A percentile compares a stretch with the other conserved stretches of the same genome.
These are phyloP conservation scores for Mycosarcoma mackinlayi DNA, from an alignment of 1,284 basidiomycete species.

Conservation along the genomic window DNA sequence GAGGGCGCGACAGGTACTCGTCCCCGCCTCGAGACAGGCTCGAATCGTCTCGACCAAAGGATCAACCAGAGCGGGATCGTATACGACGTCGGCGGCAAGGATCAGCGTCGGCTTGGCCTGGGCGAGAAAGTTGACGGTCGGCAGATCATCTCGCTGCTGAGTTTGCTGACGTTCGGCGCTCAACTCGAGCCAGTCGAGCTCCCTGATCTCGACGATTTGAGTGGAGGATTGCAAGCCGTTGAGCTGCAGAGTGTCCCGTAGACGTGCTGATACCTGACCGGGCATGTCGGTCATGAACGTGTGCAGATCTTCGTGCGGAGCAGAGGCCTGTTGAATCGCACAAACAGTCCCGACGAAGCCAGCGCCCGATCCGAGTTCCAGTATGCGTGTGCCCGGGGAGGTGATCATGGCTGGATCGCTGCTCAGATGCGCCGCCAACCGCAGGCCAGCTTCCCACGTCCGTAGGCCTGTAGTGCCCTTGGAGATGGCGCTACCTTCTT, in stretches of 20 bases:
- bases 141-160: slow-evolving; percentile 39
- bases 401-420: slow-evolving; percentile 22
- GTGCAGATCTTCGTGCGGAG: slow-evolving; percentile 2
- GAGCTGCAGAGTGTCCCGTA: slow-evolving; percentile 27
- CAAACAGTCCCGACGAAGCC: slow-evolving; percentile 48
- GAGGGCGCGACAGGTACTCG: slow-evolving; percentile 25
- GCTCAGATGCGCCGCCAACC: slow-evolving; percentile 38
- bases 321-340: slow-evolving; percentile 21
- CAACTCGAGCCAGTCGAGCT: slow-evolving; percentile 51
- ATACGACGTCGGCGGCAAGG: slow-evolving; percentile 53
- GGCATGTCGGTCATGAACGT: slow-evolving; percentile 47
- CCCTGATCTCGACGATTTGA: slow-evolving; percentile 13
- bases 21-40: slow-evolving; percentile 26
- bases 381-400: slow-evolving; percentile 24
- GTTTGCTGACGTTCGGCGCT: slow-evolving; percentile 40
- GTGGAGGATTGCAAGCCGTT: slow-evolving; percentile 18
- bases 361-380: slow-evolving; percentile 54
- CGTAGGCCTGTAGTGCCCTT: slow-evolving; percentile 48
- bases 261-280: slow-evolving; percentile 37
- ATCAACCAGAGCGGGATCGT: slow-evolving; percentile 46
- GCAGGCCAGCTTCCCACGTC: slow-evolving; percentile 53
- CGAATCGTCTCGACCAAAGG: slow-evolving; percentile 44
- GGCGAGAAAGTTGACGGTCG: slow-evolving; percentile 32
- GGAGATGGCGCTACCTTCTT: slow-evolving; percentile 45
- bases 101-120: slow-evolving; percentile 37